phyloP scores from a whole-genome alignment of 106 monocot genomes.

The Phalaenopsis aphrodite region DNA sequence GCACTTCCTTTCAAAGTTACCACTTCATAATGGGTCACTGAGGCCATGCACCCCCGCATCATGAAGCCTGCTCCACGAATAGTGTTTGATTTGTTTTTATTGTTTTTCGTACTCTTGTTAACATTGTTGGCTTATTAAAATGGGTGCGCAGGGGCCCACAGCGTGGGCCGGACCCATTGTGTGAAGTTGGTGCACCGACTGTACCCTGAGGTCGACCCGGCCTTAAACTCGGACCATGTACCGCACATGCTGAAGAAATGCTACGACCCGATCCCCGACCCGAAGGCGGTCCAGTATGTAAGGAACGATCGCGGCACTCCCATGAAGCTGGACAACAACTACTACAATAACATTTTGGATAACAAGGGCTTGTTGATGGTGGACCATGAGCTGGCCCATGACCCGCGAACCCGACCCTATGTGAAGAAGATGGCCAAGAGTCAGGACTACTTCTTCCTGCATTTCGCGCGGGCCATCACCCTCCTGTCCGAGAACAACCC shows the following conservation, averaged over 20 bases:
- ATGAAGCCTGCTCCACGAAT: no score
- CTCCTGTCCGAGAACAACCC: constrained; percentile 75
- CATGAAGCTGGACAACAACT: constrained; percentile 86
- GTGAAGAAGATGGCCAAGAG: constrained; percentile 82
- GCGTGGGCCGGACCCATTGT: constrained; percentile 75
- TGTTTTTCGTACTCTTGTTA: no score
- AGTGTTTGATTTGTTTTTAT: no score
- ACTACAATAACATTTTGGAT: constrained; percentile 73
- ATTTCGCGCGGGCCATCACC: constrained; percentile 51
- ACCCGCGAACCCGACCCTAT: constrained; percentile 37
- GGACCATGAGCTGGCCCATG: constrained; percentile 64
- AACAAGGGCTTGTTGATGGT: constrained; percentile 67
- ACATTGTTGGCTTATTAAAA: no score
- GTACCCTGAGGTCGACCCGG: constrained; percentile 67
- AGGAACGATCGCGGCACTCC: constrained; percentile 72
- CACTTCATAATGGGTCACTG: no score
- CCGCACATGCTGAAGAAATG: constrained; percentile 83
- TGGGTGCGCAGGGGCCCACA: constrained; percentile 27
- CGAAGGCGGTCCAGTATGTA: constrained; percentile 81
- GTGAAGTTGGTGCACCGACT: constrained; percentile 77
- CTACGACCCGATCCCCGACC: constrained; percentile 65
- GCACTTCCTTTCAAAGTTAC: no score
- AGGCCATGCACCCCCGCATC: no score
- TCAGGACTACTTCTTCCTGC: constrained; percentile 66
- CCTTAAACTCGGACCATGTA: constrained; percentile 55